phyloP scores from a whole-genome alignment of 495 filamentous ascomycete genomes.

The Extremus antarcticus region DNA sequence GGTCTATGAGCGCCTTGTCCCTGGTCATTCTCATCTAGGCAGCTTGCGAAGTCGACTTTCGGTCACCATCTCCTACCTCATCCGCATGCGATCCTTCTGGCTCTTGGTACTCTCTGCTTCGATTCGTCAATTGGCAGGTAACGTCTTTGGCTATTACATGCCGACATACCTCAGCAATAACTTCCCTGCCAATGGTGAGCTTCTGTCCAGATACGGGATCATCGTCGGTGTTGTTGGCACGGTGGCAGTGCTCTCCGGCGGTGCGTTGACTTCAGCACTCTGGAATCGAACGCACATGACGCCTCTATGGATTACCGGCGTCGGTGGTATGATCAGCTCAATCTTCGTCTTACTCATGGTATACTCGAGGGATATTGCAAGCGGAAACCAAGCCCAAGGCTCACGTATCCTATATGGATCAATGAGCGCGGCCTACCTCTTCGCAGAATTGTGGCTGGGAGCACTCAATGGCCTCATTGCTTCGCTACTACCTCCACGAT shows the following conservation, averaged over 20 bases:
- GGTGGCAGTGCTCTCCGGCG: constrained; percentile 24
- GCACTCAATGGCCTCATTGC: constrained; percentile 21
- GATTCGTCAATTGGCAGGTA: constrained; percentile 23
- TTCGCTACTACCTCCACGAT: constrained; percentile 22
- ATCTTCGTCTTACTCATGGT: constrained; percentile 28
- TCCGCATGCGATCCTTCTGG: constrained; percentile 28
- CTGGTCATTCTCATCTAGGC: too few relatives aligned
- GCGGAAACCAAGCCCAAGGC: constrained; percentile 13
- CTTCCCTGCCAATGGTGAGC: constrained; percentile 14
- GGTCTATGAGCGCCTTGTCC: too few relatives aligned
- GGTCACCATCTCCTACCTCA: constrained; percentile 19
- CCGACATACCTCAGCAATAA: constrained; percentile 23
- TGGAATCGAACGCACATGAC: constrained; percentile 17
- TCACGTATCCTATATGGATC: constrained; percentile 24
- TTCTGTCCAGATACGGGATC: constrained; percentile 26
- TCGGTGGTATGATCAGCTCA: constrained; percentile 30
- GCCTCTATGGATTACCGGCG: constrained; percentile 24
- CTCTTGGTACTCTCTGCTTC: constrained; percentile 21
- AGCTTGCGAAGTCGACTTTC: constrained; percentile 5
- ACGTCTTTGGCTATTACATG: constrained; percentile 31
- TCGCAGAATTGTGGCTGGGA: constrained; percentile 31
- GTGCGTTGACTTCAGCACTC: constrained; percentile 20
- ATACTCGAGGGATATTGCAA: constrained; percentile 20
- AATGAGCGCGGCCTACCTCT: constrained; percentile 26
- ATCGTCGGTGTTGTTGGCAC: constrained; percentile 30